A percentile compares a stretch with the other conserved stretches of the same genome.
Conservation (phyloP, 2,329 filamentous ascomycete genomes). For the Bipolaris zeicola region DNA sequence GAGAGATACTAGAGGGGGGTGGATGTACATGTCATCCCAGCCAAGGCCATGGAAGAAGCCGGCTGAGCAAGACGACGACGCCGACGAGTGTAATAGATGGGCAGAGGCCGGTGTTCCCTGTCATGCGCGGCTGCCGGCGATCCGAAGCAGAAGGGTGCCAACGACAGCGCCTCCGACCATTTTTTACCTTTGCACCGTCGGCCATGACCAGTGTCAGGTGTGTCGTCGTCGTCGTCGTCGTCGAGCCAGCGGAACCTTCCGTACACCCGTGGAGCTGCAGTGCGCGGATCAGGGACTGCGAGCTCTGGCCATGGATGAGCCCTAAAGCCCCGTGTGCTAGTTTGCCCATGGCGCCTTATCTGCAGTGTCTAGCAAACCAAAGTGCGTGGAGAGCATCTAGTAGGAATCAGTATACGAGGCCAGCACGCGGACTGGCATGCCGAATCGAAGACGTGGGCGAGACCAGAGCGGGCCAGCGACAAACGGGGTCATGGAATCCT, state of each 20-base stretch:
- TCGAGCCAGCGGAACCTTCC: conserved; percentile 5
- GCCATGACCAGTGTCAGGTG: conserved; percentile 5
- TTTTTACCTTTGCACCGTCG: not conserved
- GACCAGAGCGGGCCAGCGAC: too few species aligned
- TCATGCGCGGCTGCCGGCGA: not conserved
- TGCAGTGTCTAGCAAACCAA: too few species aligned
- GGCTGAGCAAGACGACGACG: too few species aligned
- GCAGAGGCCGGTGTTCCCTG: not conserved
- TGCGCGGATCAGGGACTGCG: conserved; percentile 12
- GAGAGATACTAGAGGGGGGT: too few species aligned
- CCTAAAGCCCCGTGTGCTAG: not conserved
- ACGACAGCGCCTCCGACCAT: not conserved
- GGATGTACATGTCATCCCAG: too few species aligned
- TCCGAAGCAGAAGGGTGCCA: not conserved
- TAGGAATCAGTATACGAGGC: too few species aligned
- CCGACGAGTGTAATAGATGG: not conserved
- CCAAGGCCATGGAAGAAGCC: too few species aligned
- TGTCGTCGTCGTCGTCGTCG: conserved; percentile 6
- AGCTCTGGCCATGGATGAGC: conserved; percentile 10
- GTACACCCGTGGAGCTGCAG: conserved; percentile 7
- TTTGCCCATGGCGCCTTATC: too few species aligned
- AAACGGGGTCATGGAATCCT: too few species aligned
- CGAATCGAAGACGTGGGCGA: too few species aligned
- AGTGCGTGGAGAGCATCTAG: too few species aligned
- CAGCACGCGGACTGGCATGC: not conserved